phyloP scores from a whole-genome alignment of 179 eudicot species.

The Corrigiola litoralis region DNA sequence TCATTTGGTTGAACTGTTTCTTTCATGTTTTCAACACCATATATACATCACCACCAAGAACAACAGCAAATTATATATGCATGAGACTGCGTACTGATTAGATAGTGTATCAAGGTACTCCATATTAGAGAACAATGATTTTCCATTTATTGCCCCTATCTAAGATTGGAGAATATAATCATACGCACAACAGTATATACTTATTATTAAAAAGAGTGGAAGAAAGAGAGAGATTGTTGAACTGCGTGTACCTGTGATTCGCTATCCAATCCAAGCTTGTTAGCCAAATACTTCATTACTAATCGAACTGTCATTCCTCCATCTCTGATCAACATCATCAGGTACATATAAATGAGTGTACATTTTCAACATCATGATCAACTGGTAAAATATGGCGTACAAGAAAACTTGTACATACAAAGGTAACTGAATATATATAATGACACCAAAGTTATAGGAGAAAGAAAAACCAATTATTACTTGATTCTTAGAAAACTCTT shows the following conservation, averaged over 20 bases:
- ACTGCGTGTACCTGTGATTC: slow-evolving; percentile 71
- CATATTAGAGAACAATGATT: too few species aligned
- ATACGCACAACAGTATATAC: background rate
- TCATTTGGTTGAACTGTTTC: too few species aligned
- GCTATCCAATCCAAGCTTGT: slow-evolving; percentile 70
- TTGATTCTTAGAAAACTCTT: slow-evolving; percentile 75
- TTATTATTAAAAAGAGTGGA: background rate
- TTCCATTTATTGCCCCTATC: background rate
- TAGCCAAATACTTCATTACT: slow-evolving; percentile 73
- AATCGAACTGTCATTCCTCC: slow-evolving; percentile 72
- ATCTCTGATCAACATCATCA: slow-evolving; percentile 42
- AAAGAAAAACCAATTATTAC: slow-evolving; percentile 37
- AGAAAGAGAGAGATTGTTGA: background rate
- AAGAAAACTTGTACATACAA: background rate
- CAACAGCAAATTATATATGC: background rate
- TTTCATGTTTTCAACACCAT: slow-evolving; percentile 31
- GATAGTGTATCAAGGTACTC: too few species aligned
- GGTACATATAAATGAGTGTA: background rate
- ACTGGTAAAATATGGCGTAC: too few species aligned
- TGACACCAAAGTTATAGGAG: background rate
- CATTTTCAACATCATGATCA: too few species aligned
- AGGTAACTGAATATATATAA: background rate
- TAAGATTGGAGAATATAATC: background rate
- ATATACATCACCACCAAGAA: background rate
- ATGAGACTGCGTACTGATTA: background rate